phyloP scores from a whole-genome alignment of 345 rosid genomes.

The Stellera chamaejasme region DNA sequence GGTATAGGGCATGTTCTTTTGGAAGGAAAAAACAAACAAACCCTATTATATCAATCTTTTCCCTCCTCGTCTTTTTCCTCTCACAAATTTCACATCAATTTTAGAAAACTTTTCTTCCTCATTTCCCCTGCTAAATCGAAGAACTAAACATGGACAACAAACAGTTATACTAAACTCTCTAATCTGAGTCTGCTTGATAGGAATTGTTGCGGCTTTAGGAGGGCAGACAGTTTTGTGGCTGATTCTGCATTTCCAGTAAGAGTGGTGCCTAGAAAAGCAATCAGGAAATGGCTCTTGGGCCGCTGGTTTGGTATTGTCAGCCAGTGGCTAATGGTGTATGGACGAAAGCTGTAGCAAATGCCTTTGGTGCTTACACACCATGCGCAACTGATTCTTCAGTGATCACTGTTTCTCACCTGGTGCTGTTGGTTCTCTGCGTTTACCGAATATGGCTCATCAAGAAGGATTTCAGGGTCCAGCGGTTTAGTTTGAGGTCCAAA shows the following conservation, averaged over 20 bases:
- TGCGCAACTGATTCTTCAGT: constrained; percentile 85
- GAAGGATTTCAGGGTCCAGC: constrained; percentile 55
- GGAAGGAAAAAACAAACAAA: too few relatives aligned
- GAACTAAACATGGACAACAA: too few relatives aligned
- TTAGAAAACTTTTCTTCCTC: too few relatives aligned
- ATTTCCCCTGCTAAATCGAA: too few relatives aligned
- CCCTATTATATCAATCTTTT: too few relatives aligned
- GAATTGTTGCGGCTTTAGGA: constrained; percentile 9
- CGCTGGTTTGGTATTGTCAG: constrained; percentile 77
- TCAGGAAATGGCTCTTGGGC: constrained; percentile 50
- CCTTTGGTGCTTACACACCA: constrained; percentile 93
- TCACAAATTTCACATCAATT: too few relatives aligned
- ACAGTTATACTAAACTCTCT: too few relatives aligned
- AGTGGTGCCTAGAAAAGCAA: constrained; percentile 6
- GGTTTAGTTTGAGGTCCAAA: constrained; percentile 70
- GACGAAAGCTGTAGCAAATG: constrained; percentile 73
- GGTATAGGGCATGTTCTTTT: too few relatives aligned
- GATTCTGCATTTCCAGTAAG: constrained; percentile 20
- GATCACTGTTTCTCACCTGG: constrained; percentile 51
- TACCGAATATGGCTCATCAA: constrained; percentile 70
- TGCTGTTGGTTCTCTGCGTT: constrained; percentile 55
- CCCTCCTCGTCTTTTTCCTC: too few relatives aligned
- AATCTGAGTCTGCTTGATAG: too few relatives aligned
- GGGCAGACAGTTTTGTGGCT: constrained; percentile 2
- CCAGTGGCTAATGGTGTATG: constrained; percentile 73